phyloP scores from a whole-genome alignment of 164 flowering plant species.

The Magnolia sinica region DNA sequence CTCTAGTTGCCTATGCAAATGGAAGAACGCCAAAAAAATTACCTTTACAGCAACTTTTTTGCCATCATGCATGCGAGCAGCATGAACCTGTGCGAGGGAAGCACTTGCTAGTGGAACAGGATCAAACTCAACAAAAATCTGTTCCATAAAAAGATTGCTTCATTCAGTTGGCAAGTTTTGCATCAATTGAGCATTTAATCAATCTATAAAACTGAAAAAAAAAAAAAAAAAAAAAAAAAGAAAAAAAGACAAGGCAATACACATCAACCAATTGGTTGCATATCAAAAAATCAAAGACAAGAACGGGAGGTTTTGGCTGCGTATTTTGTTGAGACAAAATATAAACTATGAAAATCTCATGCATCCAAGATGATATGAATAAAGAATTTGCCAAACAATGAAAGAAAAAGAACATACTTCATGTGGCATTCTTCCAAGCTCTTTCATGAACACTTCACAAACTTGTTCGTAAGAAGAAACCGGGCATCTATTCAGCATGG shows the following conservation, averaged over 20 bases:
- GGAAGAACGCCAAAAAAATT: neutral
- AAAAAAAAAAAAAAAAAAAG: neutral
- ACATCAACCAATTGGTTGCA: neutral
- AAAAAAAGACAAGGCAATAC: neutral
- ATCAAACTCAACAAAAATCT: slow-evolving; percentile 81
- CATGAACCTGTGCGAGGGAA: slow-evolving; percentile 97
- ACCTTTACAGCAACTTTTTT: slow-evolving; percentile 99
- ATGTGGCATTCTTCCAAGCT: slow-evolving; percentile 84
- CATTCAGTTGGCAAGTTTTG: slow-evolving; percentile 11
- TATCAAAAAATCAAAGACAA: neutral
- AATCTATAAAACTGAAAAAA: neutral
- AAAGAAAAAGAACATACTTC: slow-evolving; percentile 46
- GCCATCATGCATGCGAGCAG: slow-evolving; percentile 78
- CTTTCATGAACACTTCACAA: slow-evolving; percentile 75
- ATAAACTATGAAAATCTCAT: too few relatives aligned
- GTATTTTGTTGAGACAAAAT: neutral
- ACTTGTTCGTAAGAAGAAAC: slow-evolving; percentile 94
- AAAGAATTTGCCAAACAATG: neutral
- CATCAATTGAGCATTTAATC: neutral
- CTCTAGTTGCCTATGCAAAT: neutral
- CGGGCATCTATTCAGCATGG: slow-evolving; percentile 92
- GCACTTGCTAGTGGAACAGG: slow-evolving; percentile 95
- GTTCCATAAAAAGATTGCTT: slow-evolving; percentile 12
- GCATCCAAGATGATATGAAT: neutral
- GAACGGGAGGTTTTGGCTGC: neutral